These are phyloP conservation scores for Camellia oleifera DNA, from an alignment of 179 eudicot genomes.

Conservation along the genomic window DNA sequence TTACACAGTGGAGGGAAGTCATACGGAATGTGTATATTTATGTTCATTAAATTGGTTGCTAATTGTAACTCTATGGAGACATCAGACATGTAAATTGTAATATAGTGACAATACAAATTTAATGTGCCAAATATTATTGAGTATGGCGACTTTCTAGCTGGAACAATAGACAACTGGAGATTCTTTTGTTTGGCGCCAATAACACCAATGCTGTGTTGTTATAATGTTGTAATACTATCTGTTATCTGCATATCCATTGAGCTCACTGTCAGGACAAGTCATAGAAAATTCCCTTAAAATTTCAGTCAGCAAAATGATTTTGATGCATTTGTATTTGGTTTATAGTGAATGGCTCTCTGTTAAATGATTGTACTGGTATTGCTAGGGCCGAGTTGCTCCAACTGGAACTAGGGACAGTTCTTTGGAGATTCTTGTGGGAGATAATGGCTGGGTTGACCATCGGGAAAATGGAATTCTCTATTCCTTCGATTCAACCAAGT, in stretches of 20 bases:
- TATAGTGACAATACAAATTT: not conserved
- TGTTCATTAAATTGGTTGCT: not conserved
- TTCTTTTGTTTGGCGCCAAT: not conserved
- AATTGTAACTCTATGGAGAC: not conserved
- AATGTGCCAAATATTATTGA: not conserved
- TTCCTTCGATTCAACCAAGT: slow-evolving; percentile 91
- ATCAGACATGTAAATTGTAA: not conserved
- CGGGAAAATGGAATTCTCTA: slow-evolving; percentile 93
- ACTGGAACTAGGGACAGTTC: slow-evolving; percentile 93
- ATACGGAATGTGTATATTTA: not conserved
- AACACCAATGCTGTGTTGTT: not conserved
- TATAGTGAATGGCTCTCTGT: not conserved
- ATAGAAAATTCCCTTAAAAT: not conserved
- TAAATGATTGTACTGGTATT: slow-evolving; percentile 14
- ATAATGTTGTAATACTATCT: not conserved
- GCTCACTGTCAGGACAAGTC: not conserved
- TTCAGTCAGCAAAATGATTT: not conserved
- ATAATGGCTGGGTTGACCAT: slow-evolving; percentile 94
- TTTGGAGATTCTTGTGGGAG: slow-evolving; percentile 87
- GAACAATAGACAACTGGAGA: not conserved
- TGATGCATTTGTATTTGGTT: not conserved
- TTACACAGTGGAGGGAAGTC: not conserved
- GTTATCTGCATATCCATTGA: not conserved
- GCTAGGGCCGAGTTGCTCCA: slow-evolving; percentile 76
- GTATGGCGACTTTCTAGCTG: not conserved